phyloP scores from a whole-genome alignment of 352 stramenopile genomes.

The Phytopythium cucurbitacearum region DNA sequence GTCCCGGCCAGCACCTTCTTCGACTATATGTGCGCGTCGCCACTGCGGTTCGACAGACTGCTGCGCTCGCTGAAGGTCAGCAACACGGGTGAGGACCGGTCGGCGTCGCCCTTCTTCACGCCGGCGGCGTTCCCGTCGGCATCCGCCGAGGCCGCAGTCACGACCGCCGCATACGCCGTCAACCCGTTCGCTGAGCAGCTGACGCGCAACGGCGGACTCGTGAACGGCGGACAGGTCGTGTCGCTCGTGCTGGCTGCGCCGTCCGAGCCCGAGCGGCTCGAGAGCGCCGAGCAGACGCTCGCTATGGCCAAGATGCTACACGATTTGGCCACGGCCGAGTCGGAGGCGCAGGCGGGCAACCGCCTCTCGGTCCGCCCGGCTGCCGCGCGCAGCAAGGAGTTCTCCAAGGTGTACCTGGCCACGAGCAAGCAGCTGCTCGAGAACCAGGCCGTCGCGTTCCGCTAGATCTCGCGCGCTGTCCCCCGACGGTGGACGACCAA shows the following conservation, averaged over 20 bases:
- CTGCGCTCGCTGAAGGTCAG: conserved; percentile 36
- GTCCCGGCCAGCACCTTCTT: conserved; percentile 45
- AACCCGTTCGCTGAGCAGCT: conserved; percentile 58
- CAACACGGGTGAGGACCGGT: conserved; percentile 20
- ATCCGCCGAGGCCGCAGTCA: conserved; percentile 9
- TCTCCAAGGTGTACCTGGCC: conserved; percentile 64
- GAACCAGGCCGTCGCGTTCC: conserved; percentile 45
- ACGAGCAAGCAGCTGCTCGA: conserved; percentile 66
- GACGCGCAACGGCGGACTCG: conserved; percentile 37
- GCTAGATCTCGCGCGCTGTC: background rate
- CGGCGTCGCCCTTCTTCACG: conserved; percentile 10
- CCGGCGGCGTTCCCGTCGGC: conserved; percentile 7
- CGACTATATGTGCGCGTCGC: conserved; percentile 45
- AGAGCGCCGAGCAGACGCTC: conserved; percentile 66
- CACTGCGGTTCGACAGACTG: conserved; percentile 44
- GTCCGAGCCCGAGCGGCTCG: conserved; percentile 36
- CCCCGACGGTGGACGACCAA: too few relatives aligned
- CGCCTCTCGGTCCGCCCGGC: conserved; percentile 53
- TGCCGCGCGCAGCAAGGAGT: conserved; percentile 45
- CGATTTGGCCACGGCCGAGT: conserved; percentile 63
- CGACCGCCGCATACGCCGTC: conserved; percentile 10
- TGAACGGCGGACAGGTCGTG: conserved; percentile 37
- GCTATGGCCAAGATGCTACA: conserved; percentile 76
- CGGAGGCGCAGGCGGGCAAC: conserved; percentile 54
- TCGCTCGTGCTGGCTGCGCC: conserved; percentile 30